Conservation (phyloP, 192 early-diverging fungal genomes). For the Cetraspora pellucida region DNA sequence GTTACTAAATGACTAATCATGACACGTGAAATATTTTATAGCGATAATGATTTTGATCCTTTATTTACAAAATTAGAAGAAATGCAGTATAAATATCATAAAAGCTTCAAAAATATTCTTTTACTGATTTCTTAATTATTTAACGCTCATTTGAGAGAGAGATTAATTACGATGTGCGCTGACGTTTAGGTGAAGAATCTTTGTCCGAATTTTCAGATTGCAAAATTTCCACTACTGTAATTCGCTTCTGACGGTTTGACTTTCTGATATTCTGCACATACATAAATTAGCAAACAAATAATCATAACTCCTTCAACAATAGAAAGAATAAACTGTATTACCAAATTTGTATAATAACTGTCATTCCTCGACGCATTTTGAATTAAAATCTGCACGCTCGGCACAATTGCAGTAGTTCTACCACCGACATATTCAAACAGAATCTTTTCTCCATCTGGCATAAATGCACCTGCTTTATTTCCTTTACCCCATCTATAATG, state of each 20-base stretch:
- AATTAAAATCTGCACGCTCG: conserved; percentile 56
- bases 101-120: too few species aligned
- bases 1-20: too few species aligned
- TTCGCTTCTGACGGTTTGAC: background rate
- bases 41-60: too few species aligned
- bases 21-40: too few species aligned
- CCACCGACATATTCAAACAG: conserved; percentile 72
- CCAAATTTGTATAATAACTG: background rate
- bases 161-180: too few species aligned
- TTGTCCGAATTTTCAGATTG: too few species aligned
- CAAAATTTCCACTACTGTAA: too few species aligned
- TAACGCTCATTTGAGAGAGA: too few species aligned
- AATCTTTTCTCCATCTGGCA: conserved; percentile 63
- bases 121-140: too few species aligned
- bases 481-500: conserved; percentile 76
- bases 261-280: background rate
- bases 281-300: background rate
- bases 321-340: background rate
- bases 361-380: background rate
- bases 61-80: too few species aligned
- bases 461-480: conserved; percentile 39
- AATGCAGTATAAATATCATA: too few species aligned
- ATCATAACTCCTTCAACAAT: background rate
- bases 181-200: too few species aligned
- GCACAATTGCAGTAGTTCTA: conserved; percentile 65